Evolutionary conservation across 139 green algal genomes (phyloP).

Genomic region (Nannochloris sp.): DNA sequence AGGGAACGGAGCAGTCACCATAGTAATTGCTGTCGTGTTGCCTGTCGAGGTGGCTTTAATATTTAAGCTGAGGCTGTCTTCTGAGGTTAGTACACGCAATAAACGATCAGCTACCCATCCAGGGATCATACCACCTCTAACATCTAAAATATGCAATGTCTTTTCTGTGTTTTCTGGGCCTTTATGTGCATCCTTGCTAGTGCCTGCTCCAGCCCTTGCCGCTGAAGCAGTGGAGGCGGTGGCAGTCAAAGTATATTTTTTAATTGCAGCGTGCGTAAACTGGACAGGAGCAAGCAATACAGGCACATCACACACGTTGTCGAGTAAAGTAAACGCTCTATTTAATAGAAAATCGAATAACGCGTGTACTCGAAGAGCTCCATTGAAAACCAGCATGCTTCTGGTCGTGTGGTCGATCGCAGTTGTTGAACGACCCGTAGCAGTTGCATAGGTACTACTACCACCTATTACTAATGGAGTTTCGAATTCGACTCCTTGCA

Average conservation of each 20-base stretch:
- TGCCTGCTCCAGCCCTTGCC: background rate
- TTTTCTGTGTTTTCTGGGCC: background rate
- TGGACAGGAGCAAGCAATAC: conserved; percentile 42
- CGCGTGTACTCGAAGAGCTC: conserved; percentile 35
- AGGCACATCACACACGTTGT: conserved; percentile 43
- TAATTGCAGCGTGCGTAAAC: conserved; percentile 38
- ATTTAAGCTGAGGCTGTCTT: background rate
- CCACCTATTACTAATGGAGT: conserved; percentile 33
- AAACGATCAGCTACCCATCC: background rate
- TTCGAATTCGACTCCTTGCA: conserved; percentile 29
- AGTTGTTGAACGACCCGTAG: conserved; percentile 25
- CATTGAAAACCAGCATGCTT: conserved; percentile 43
- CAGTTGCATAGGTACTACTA: background rate
- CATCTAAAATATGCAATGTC: background rate
- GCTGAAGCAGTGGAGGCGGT: background rate
- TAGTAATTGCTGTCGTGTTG: background rate
- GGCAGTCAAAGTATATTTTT: background rate
- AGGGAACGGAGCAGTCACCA: background rate
- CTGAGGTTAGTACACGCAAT: background rate
- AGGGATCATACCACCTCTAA: background rate
- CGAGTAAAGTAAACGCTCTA: conserved; percentile 14
- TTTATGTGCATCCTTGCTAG: background rate
- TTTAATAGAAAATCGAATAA: conserved; percentile 55
- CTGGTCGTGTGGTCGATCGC: conserved; percentile 12
- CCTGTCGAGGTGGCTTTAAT: background rate